Conservation (phyloP, 2,329 filamentous ascomycete species). For the Aspergillus ochraceus region DNA sequence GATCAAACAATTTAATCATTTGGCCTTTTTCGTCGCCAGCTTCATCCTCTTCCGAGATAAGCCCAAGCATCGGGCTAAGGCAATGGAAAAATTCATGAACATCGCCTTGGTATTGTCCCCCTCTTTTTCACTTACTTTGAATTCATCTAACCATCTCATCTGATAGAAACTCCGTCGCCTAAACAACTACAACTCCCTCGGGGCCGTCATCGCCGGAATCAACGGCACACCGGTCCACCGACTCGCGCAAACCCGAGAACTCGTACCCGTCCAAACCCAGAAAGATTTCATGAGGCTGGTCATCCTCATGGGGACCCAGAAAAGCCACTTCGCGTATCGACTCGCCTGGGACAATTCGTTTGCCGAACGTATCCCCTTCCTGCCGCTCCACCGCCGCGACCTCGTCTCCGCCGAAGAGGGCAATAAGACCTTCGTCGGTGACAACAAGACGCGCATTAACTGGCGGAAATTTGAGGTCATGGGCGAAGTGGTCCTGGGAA, state of each 20-base stretch:
- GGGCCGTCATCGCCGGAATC: constrained; percentile 90
- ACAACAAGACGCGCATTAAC: constrained; percentile 75
- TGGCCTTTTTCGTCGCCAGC: constrained; percentile 78
- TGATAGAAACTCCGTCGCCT: constrained; percentile 74
- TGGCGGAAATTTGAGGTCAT: constrained; percentile 99
- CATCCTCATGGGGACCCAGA: constrained; percentile 88
- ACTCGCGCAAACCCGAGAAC: constrained; percentile 72
- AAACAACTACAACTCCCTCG: constrained; percentile 96
- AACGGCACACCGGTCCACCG: constrained; percentile 85
- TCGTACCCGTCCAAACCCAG: constrained; percentile 69
- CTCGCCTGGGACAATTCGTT: constrained; percentile 96
- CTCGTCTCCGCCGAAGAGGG: constrained; percentile 90
- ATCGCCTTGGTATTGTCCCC: constrained; percentile 61
- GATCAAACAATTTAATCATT: constrained; percentile 88
- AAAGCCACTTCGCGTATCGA: constrained; percentile 93
- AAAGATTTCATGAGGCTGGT: constrained; percentile 87
- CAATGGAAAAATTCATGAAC: constrained; percentile 93
- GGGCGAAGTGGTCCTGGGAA: constrained; percentile 83
- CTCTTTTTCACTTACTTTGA: background rate
- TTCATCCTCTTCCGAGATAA: constrained; percentile 90
- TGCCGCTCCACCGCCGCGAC: constrained; percentile 85
- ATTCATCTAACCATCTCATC: background rate
- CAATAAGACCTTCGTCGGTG: constrained; percentile 82
- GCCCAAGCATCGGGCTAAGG: constrained; percentile 86
- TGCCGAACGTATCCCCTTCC: constrained; percentile 85